Evolutionary conservation across 768 basidiomycete genomes (phyloP).

Genomic region (Royoungia palumana): DNA sequence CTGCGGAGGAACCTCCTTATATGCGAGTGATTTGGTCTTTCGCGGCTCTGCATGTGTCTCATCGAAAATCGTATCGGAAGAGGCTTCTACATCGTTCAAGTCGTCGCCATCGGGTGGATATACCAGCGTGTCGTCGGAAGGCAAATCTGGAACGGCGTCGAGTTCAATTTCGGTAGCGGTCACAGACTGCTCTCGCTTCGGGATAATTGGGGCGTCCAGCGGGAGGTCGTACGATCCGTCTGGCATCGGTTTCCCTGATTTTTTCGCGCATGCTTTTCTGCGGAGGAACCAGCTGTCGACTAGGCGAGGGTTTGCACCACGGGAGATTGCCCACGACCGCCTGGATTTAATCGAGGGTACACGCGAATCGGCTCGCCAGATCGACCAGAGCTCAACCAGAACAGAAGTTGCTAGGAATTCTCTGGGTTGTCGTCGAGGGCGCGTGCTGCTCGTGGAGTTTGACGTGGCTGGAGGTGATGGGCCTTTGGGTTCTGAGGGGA

Average conservation of each 20-base stretch:
- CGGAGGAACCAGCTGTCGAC: constrained; percentile 28
- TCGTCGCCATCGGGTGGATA: constrained; percentile 6
- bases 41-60: background rate
- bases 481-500: background rate
- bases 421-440: constrained; percentile 1
- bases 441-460: background rate
- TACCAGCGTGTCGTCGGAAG: constrained; percentile 25
- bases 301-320: constrained; percentile 14
- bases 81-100: constrained; percentile 12
- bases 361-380: constrained; percentile 28
- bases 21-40: constrained; percentile 9
- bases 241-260: constrained; percentile 13
- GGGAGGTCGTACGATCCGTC: constrained; percentile 23
- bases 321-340: constrained; percentile 25
- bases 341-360: constrained; percentile 28
- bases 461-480: background rate
- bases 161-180: constrained; percentile 3
- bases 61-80: constrained; percentile 23
- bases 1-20: constrained; percentile 6
- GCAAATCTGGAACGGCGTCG: constrained; percentile 1
- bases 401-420: constrained; percentile 12
- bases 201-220: constrained; percentile 1
- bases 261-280: constrained; percentile 26
- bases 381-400: constrained; percentile 28
- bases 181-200: constrained; percentile 11